phyloP scores from a whole-genome alignment of 2,329 filamentous ascomycete genomes.

The Ophiosphaerella narmari region DNA sequence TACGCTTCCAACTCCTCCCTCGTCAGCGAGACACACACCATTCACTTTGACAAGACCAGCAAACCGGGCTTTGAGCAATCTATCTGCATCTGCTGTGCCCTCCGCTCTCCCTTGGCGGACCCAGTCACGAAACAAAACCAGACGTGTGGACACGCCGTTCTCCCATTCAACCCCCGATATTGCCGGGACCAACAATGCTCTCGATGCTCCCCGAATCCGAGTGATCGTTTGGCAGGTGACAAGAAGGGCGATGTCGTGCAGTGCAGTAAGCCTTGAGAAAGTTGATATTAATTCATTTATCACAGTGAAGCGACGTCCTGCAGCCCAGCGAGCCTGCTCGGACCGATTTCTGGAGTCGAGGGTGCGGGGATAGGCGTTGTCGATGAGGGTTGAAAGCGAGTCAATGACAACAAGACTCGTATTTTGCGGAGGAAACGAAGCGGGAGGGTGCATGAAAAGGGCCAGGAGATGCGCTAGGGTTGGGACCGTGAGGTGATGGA shows the following conservation, averaged over 20 bases:
- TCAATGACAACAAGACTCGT: slow-evolving; percentile 78
- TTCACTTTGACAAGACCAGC: slow-evolving; percentile 52
- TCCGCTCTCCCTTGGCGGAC: slow-evolving; percentile 34
- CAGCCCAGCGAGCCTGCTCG: slow-evolving; percentile 55
- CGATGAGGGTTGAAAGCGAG: slow-evolving; percentile 75
- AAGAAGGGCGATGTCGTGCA: slow-evolving; percentile 73
- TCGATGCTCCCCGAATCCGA: slow-evolving; percentile 70
- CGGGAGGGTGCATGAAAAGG: slow-evolving; percentile 70
- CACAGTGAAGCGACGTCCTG: slow-evolving; percentile 61
- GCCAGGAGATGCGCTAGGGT: slow-evolving; percentile 71
- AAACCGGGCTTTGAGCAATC: slow-evolving; percentile 45
- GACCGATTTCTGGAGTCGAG: slow-evolving; percentile 48
- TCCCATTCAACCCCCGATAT: slow-evolving; percentile 82
- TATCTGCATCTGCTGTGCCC: slow-evolving; percentile 31
- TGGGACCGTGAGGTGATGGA: slow-evolving; percentile 67
- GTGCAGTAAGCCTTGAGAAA: slow-evolving; percentile 73
- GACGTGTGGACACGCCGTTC: slow-evolving; percentile 70
- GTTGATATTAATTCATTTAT: slow-evolving; percentile 66
- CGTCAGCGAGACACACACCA: slow-evolving; percentile 46
- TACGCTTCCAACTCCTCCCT: slow-evolving; percentile 53
- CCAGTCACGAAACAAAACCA: slow-evolving; percentile 80
- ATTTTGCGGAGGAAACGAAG: slow-evolving; percentile 63
- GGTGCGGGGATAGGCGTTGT: slow-evolving; percentile 72
- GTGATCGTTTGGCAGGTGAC: slow-evolving; percentile 81
- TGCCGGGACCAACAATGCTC: slow-evolving; percentile 73